Evolutionary conservation across 2,329 filamentous ascomycete species (phyloP), one percentile per base, ranked within the genome.

Genomic region (Colletotrichum phormii): DNA sequence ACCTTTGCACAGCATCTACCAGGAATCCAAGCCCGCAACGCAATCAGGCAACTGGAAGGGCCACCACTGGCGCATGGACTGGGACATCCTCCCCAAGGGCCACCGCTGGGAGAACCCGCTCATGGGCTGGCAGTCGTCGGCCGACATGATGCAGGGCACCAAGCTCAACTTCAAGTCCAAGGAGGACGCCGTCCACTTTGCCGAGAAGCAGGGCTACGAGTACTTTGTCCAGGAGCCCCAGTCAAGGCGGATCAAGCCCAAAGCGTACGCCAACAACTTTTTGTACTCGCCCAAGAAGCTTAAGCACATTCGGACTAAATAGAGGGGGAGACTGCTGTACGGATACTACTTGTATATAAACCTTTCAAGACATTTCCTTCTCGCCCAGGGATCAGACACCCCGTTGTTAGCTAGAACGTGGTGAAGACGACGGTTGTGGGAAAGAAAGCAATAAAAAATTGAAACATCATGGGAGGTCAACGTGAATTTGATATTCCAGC

Each of bases 141-240:
- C 89, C 68, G 97, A 99, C 84, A 91, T 91, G 81, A 97, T 99
- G 95, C 95, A 99, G 84, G 96, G 95, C 80, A 97, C 95, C 61
- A 90, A 95, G 81, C 84, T 99, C 79, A 92, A 92, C 83, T 99
- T 99, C 89, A 94, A 94, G 84, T 89, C 88, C 78, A 98, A 98
- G 88, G 95, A 98, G 82, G 96, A 98, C 78, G 97, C 97, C 76
- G 96, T 99, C 79, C 87, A 89, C 72, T 99, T 99, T 81, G 97
- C 97, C 29, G 94, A 98, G 86, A 99, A 98, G 89, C 97, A 99
- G 84, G 97, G 97, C 46, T 99, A 99, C 82, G 96, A 99, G 82
- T 99, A 98, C 85, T 98, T 97, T 82, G 95, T 99, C 29, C 97
- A 98, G 87, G 97, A 98, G 86, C 96, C 97, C 46, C 97, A 98